Conservation (phyloP, 495 filamentous ascomycete genomes). For the Corynascus novoguineensis region DNA sequence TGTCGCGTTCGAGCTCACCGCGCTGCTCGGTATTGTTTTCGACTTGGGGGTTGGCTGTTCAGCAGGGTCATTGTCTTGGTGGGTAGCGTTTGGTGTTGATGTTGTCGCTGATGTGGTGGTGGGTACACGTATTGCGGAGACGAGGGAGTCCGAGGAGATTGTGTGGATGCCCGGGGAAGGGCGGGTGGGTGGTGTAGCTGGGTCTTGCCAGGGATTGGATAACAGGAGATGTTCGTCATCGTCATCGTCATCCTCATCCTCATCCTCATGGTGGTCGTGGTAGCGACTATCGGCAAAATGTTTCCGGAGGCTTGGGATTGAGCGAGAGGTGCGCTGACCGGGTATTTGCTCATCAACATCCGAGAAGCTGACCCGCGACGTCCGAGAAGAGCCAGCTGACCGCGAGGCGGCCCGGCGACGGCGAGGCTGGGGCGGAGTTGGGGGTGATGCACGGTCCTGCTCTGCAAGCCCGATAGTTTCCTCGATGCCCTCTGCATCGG, state of each 20-base stretch:
- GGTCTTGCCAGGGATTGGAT: constrained; percentile 30
- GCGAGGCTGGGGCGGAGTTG: constrained; percentile 7
- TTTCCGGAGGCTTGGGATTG: constrained; percentile 1
- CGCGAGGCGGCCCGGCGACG: background rate
- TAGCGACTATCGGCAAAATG: constrained; percentile 16
- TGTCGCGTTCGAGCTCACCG: no score
- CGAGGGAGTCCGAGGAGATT: background rate
- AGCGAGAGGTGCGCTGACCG: constrained; percentile 22
- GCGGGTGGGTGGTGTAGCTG: background rate
- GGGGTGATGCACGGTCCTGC: constrained; percentile 27
- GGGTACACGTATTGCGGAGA: background rate
- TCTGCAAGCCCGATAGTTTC: constrained; percentile 45
- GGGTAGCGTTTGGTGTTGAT: background rate
- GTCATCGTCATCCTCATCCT: constrained; percentile 14
- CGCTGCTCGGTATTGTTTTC: no score
- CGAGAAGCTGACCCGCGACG: constrained; percentile 36
- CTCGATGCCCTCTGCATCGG: constrained; percentile 48
- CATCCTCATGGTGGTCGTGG: no score
- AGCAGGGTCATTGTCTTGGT: no score
- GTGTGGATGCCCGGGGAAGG: background rate
- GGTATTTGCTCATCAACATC: constrained; percentile 23
- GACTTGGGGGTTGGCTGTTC: no score
- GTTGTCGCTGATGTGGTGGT: background rate
- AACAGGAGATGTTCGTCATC: constrained; percentile 21
- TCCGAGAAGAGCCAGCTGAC: constrained; percentile 35